phyloP scores from a whole-genome alignment of 108 stramenopile species.

The Cyclotella sp. region DNA sequence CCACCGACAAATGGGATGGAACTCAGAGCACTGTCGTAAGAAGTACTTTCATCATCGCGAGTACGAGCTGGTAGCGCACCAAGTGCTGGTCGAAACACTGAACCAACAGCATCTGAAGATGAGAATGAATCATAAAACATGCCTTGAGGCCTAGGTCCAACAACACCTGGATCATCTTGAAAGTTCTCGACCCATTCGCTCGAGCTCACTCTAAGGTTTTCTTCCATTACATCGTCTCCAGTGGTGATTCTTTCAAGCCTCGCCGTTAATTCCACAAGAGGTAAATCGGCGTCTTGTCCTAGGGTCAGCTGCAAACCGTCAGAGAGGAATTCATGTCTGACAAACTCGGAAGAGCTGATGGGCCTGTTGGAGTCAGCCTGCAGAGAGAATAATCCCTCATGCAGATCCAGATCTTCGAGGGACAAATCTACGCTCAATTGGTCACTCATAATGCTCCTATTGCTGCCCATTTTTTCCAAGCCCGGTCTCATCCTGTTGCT shows the following conservation, averaged over 20 bases:
- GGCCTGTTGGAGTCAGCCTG: constrained; percentile 9
- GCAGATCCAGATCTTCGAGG: constrained; percentile 6
- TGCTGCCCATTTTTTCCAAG: constrained; percentile 5
- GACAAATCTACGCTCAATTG: constrained; percentile 1
- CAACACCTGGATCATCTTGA: background rate
- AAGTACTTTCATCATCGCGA: too few relatives aligned
- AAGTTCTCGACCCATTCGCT: constrained; percentile 46
- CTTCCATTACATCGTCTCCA: constrained; percentile 17
- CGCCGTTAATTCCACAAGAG: constrained; percentile 4
- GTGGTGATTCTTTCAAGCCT: constrained; percentile 37
- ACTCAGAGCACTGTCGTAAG: background rate
- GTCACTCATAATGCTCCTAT: constrained; percentile 5
- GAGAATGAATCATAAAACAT: background rate
- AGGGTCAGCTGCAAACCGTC: background rate
- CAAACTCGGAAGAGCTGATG: constrained; percentile 23
- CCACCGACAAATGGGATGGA: background rate
- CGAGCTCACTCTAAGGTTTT: constrained; percentile 21
- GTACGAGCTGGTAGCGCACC: background rate
- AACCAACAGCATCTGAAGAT: background rate
- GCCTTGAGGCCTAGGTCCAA: constrained; percentile 6
- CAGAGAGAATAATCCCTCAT: background rate
- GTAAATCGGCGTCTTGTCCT: background rate
- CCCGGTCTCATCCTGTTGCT: background rate
- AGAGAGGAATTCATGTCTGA: constrained; percentile 18
- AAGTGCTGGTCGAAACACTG: background rate